phyloP scores from a whole-genome alignment of 352 stramenopile species.

The Globisporangium irregulare region DNA sequence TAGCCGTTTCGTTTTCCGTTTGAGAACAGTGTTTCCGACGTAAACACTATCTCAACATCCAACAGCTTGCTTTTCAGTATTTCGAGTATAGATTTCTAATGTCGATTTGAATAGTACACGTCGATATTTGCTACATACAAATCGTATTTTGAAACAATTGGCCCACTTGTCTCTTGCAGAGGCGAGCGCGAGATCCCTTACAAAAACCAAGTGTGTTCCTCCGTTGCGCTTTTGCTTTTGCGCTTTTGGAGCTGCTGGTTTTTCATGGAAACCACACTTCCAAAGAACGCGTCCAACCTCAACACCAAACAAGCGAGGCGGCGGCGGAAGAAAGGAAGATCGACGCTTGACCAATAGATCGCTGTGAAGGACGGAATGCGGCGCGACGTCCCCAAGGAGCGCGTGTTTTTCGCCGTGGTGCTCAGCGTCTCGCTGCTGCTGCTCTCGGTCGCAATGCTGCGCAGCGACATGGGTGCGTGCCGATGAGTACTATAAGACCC shows the following conservation, averaged over 20 bases:
- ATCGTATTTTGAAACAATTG: background rate
- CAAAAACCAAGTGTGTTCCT: background rate
- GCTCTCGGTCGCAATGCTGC: conserved; percentile 59
- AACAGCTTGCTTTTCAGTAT: no score
- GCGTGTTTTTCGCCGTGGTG: conserved; percentile 52
- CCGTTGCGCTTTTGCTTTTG: background rate
- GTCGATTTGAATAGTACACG: no score
- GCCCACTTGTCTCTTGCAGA: background rate
- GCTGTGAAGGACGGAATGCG: conserved; percentile 13
- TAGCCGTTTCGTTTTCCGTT: background rate
- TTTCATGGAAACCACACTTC: background rate
- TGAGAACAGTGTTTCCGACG: background rate
- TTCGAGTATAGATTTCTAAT: no score
- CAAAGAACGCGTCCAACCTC: background rate
- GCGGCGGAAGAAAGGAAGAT: background rate
- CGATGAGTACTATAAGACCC: background rate
- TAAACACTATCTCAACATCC: no score
- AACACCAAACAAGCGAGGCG: background rate
- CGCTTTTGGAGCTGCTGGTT: background rate
- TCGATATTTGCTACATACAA: background rate
- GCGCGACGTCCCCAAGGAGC: conserved; percentile 39
- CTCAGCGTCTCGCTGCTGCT: conserved; percentile 51
- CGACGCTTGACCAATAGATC: background rate
- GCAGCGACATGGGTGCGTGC: conserved; percentile 32
- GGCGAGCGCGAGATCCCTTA: background rate